These are phyloP conservation scores for Hypholoma sublateritium DNA, from an alignment of 768 basidiomycete species.

Conservation along the genomic window DNA sequence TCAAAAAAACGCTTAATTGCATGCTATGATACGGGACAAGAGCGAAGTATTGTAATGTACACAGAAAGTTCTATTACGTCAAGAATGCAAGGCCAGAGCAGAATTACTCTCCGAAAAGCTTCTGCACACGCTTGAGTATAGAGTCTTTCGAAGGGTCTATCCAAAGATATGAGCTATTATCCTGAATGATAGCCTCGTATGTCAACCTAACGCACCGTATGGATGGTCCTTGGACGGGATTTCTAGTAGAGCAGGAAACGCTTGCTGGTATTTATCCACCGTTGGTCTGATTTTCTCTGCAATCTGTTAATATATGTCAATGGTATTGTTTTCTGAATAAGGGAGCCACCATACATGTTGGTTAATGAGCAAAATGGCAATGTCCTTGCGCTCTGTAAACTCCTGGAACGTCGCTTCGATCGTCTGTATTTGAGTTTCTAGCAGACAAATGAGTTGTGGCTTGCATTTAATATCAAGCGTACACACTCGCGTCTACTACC, in stretches of 20 bases:
- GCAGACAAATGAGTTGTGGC: neutral
- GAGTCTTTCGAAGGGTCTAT: conserved; percentile 95
- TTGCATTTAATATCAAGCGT: neutral
- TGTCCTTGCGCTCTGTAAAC: conserved; percentile 91
- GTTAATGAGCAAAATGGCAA: conserved; percentile 96
- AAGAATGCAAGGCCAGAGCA: neutral
- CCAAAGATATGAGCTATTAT: neutral
- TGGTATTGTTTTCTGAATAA: conserved; percentile 1
- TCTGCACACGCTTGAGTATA: conserved; percentile 94
- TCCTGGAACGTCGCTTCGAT: conserved; percentile 95
- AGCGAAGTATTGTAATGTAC: conserved; percentile 5
- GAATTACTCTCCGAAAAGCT: conserved; percentile 84
- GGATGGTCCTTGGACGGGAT: conserved; percentile 99
- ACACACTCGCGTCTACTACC: conserved; percentile 89
- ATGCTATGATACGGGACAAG: neutral
- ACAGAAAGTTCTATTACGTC: neutral
- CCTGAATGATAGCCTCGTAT: neutral
- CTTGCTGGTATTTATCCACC: conserved; percentile 92
- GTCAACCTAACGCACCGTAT: conserved; percentile 63
- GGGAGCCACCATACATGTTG: conserved; percentile 76
- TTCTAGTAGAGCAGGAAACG: conserved; percentile 95
- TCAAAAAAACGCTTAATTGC: conserved; percentile 9
- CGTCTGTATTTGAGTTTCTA: conserved; percentile 87
- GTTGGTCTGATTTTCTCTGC: conserved; percentile 96
- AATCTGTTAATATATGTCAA: conserved; percentile 49